A percentile compares a stretch with the other conserved stretches of the same genome.
These are phyloP conservation scores for Hygrophila difformis DNA, from an alignment of 257 asterid genomes.

Conservation along the genomic window DNA sequence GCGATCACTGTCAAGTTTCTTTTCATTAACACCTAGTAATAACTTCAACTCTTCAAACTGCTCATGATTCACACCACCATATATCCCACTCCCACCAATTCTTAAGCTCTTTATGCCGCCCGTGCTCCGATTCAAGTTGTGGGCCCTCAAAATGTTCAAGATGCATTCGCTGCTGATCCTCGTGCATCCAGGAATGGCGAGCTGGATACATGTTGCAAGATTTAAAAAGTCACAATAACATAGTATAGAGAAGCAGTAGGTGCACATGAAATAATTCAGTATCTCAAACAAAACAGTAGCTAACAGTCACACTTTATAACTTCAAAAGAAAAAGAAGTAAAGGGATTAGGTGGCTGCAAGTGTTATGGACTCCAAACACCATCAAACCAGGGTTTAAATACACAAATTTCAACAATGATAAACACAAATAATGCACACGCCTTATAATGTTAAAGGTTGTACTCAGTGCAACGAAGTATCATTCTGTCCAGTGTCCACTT, in stretches of 20 bases:
- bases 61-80: conserved; percentile 38
- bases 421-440: too few species aligned
- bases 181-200: conserved; percentile 65
- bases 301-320: too few species aligned
- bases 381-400: too few species aligned
- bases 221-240: conserved; percentile 7
- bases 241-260: not conserved
- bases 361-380: too few species aligned
- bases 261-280: not conserved
- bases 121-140: conserved; percentile 20
- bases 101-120: conserved; percentile 40
- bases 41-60: conserved; percentile 37
- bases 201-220: conserved; percentile 23
- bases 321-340: too few species aligned
- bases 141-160: conserved; percentile 29
- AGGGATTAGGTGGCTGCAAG: too few species aligned
- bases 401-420: too few species aligned
- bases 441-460: too few species aligned
- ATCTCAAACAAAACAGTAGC: not conserved
- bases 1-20: conserved; percentile 10
- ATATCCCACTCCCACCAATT: conserved; percentile 62
- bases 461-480: not conserved
- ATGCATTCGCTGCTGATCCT: conserved; percentile 44
- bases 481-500: not conserved
- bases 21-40: conserved; percentile 24